phyloP scores from a whole-genome alignment of 2,329 filamentous ascomycete species.

The Chlorencoelia australis region DNA sequence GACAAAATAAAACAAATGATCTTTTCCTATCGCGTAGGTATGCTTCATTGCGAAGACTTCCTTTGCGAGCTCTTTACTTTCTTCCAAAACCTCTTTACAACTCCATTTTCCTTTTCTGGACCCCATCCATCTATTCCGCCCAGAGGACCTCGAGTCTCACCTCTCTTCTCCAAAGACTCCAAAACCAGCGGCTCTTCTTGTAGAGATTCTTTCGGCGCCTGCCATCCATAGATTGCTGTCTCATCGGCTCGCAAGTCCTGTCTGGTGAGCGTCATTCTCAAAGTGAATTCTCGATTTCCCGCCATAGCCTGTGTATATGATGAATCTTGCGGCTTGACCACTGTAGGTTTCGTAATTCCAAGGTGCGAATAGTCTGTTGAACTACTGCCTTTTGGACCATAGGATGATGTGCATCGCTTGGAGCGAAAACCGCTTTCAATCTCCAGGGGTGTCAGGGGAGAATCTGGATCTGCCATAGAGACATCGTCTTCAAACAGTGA shows the following conservation, averaged over 20 bases:
- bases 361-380: conserved; percentile 30
- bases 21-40: not conserved
- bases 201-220: conserved; percentile 31
- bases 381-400: conserved; percentile 27
- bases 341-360: conserved; percentile 17
- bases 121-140: conserved; percentile 31
- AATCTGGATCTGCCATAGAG: conserved; percentile 48
- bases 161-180: conserved; percentile 45
- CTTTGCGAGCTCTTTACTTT: conserved; percentile 33
- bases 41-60: conserved; percentile 15
- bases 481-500: conserved; percentile 45
- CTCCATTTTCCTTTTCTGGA: conserved; percentile 39
- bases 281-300: conserved; percentile 77
- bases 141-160: conserved; percentile 29
- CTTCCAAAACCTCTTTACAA: conserved; percentile 57
- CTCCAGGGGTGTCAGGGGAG: conserved; percentile 28
- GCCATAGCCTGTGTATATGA: conserved; percentile 40
- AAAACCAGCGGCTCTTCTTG: conserved; percentile 43
- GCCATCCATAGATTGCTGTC: conserved; percentile 62
- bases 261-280: conserved; percentile 89
- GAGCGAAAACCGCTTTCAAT: conserved; percentile 21
- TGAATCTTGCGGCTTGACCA: conserved; percentile 25
- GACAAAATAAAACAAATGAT: too few relatives aligned
- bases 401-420: conserved; percentile 16
- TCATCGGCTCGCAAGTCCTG: conserved; percentile 75